Evolutionary conservation across 2,329 filamentous ascomycete species (phyloP).

Genomic region (Colletotrichum scovillei): DNA sequence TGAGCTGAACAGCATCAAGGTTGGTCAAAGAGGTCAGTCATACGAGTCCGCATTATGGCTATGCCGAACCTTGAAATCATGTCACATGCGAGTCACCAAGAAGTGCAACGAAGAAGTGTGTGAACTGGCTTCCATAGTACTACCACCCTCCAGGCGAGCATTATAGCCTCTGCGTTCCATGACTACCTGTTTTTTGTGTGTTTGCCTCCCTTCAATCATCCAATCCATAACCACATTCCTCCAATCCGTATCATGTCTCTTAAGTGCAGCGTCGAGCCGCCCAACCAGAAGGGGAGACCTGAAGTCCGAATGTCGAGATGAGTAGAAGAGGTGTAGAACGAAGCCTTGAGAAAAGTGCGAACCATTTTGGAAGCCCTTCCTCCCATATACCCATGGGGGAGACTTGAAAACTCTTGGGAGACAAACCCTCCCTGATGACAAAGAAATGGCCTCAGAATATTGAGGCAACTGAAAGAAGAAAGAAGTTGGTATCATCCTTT

Average conservation of each 20-base stretch:
- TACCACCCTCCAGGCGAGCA: not conserved
- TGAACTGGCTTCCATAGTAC: conserved; percentile 13
- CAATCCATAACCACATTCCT: not conserved
- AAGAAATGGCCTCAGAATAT: conserved; percentile 23
- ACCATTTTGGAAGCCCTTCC: not conserved
- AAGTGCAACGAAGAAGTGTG: not conserved
- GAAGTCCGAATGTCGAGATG: not conserved
- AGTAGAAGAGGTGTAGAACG: not conserved
- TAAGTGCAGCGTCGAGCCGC: conserved; percentile 20
- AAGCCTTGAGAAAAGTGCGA: not conserved
- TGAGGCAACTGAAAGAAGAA: conserved; percentile 27
- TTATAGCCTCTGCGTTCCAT: conserved; percentile 5
- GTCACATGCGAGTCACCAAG: not conserved
- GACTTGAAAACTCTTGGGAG: not conserved
- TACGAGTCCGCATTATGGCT: not conserved
- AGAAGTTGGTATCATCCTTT: conserved; percentile 34
- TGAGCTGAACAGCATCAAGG: not conserved
- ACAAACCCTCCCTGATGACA: not conserved
- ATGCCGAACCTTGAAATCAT: not conserved
- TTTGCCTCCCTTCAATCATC: not conserved
- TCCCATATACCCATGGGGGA: not conserved
- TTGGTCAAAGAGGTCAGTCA: not conserved
- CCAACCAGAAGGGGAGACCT: conserved; percentile 2
- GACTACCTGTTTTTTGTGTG: not conserved
- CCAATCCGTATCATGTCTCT: not conserved